A percentile compares a stretch with the other conserved stretches of the same genome.
phyloP scores from a whole-genome alignment of 148 eudicot genomes.

The Rhododendron kiyosumense region DNA sequence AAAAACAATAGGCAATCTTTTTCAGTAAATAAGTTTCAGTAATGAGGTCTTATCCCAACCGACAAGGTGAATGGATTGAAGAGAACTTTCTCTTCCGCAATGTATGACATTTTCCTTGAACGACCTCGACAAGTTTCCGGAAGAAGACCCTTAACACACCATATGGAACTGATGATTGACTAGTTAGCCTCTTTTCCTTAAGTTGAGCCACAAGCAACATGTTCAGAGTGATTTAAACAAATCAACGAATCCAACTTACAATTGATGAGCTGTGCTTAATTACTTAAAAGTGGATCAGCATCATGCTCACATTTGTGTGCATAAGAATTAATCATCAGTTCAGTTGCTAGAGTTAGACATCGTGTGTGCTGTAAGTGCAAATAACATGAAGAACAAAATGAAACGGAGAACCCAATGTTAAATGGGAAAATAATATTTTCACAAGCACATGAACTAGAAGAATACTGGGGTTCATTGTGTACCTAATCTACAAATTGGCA shows the following conservation, averaged over 20 bases:
- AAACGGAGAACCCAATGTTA: not conserved
- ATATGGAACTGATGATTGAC: too few relatives aligned
- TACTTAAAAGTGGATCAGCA: not conserved
- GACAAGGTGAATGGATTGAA: not conserved
- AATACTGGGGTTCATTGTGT: not conserved
- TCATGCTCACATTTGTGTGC: not conserved
- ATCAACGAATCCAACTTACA: not conserved
- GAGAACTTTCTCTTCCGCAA: not conserved
- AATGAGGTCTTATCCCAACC: not conserved
- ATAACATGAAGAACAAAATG: not conserved
- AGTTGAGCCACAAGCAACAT: not conserved
- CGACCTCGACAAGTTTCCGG: not conserved
- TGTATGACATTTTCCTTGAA: not conserved
- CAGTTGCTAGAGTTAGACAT: not conserved
- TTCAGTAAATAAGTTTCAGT: not conserved
- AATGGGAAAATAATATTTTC: not conserved
- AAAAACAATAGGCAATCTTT: not conserved
- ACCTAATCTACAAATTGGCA: slow-evolving; percentile 86
- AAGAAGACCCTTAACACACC: not conserved
- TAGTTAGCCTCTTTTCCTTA: not conserved
- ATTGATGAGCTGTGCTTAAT: not conserved
- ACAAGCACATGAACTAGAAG: slow-evolving; percentile 1
- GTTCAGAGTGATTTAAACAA: not conserved
- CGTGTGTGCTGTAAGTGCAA: not conserved
- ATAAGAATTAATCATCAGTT: not conserved